A percentile compares a stretch with the other conserved stretches of the same genome.
These are phyloP conservation scores for Aurantiochytrium sp. DNA, from an alignment of 108 stramenopile genomes.

Conservation along the genomic window DNA sequence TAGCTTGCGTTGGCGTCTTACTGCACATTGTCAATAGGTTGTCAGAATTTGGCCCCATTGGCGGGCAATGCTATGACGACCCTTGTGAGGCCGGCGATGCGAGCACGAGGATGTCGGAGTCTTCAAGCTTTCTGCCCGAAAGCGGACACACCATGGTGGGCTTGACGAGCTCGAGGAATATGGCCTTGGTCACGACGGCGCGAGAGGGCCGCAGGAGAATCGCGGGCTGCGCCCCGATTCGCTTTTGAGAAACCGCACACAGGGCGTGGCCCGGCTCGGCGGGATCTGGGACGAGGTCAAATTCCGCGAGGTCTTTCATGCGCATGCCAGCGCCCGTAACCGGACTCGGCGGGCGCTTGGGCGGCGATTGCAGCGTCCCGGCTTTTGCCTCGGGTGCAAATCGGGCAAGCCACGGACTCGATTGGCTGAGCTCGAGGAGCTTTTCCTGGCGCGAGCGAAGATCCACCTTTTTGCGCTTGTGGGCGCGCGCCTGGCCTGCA, in stretches of 20 bases:
- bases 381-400: conserved; percentile 1
- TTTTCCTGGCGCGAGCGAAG: background rate
- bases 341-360: conserved; percentile 6
- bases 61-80: too few species aligned
- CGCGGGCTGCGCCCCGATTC: background rate
- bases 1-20: too few species aligned
- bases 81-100: background rate
- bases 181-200: background rate
- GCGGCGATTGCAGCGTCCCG: too few species aligned
- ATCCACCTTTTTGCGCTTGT: conserved; percentile 3
- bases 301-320: background rate
- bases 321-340: background rate
- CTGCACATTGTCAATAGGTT: too few species aligned
- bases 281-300: background rate
- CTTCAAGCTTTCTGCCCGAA: background rate
- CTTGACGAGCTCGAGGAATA: background rate
- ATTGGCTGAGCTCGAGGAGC: background rate
- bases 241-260: background rate
- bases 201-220: background rate
- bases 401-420: conserved; percentile 12
- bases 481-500: background rate
- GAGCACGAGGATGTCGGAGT: background rate
- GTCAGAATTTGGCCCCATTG: too few species aligned
- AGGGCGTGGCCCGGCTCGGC: background rate
- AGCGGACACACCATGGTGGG: background rate